Evolutionary conservation across 345 rosid species (phyloP).

Genomic region (Ceriops tagal): DNA sequence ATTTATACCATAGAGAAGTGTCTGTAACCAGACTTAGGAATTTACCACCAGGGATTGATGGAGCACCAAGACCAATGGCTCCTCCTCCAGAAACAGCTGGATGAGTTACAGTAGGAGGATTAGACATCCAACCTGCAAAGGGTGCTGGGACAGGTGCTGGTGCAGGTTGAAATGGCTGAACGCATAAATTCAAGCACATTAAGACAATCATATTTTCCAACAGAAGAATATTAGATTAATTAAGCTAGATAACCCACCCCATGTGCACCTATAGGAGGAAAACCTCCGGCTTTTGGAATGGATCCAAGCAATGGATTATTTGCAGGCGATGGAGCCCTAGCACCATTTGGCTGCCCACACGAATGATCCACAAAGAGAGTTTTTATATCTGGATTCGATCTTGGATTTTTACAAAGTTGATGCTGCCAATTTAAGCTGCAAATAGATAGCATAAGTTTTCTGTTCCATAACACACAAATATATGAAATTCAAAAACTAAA

Average conservation of each 20-base stretch:
- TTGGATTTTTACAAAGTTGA: conserved; percentile 33
- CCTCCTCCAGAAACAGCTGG: conserved; percentile 19
- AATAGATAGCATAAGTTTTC: conserved; percentile 17
- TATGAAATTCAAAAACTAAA: not conserved
- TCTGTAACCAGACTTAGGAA: not conserved
- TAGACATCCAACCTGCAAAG: conserved; percentile 15
- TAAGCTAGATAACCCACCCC: conserved; percentile 5
- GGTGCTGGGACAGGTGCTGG: conserved; percentile 18
- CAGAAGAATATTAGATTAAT: not conserved
- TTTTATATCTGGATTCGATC: conserved; percentile 35
- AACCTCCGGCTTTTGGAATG: not conserved
- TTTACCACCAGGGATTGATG: conserved; percentile 19
- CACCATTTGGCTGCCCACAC: conserved; percentile 19
- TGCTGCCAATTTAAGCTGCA: conserved; percentile 64
- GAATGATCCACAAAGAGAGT: conserved; percentile 48
- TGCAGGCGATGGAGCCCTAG: conserved; percentile 11
- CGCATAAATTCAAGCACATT: conserved; percentile 13
- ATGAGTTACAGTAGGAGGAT: conserved; percentile 20
- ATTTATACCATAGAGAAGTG: not conserved
- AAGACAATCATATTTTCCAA: not conserved
- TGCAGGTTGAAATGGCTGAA: conserved; percentile 31
- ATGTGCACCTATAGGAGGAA: conserved; percentile 1
- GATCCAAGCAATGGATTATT: conserved; percentile 26
- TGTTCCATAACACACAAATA: not conserved
- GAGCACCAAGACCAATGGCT: conserved; percentile 9